Conservation (phyloP, 108 stramenopile genomes). For the Fistulifera solaris region DNA sequence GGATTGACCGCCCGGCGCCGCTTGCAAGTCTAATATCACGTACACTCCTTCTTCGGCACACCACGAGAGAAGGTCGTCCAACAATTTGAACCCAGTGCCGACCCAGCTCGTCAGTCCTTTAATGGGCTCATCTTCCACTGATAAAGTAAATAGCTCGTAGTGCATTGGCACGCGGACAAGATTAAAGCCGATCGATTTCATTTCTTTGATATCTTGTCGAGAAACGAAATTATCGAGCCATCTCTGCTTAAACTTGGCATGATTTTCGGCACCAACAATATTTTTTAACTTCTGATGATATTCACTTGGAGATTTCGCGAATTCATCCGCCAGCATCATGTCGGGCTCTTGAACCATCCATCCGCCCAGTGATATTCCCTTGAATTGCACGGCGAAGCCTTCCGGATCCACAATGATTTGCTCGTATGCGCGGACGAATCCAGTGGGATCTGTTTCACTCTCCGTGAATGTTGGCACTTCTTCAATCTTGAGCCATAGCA, state of each 20-base stretch:
- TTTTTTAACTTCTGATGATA: neutral
- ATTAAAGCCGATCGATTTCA: slow-evolving; percentile 1
- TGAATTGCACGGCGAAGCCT: neutral
- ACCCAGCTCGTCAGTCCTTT: neutral
- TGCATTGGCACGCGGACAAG: neutral
- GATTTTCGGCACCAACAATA: neutral
- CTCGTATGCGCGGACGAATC: neutral
- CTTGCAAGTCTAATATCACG: slow-evolving; percentile 2
- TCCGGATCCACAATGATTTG: neutral
- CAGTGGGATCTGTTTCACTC: neutral
- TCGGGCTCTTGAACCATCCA: slow-evolving; percentile 4
- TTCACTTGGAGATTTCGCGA: neutral
- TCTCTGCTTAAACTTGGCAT: neutral
- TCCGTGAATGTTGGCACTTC: no score
- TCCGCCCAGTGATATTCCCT: neutral
- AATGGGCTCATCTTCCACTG: neutral
- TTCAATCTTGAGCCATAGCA: no score
- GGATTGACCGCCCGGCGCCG: neutral
- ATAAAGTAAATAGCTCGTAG: neutral
- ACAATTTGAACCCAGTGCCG: neutral
- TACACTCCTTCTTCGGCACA: neutral
- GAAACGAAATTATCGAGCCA: neutral
- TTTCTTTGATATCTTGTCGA: slow-evolving; percentile 2
- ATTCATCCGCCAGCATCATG: neutral
- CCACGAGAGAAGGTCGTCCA: neutral